A percentile compares a stretch with the other conserved stretches of the same genome.
These are phyloP conservation scores for Schizophyllum commune DNA, from an alignment of 1,284 basidiomycete genomes.

Conservation along the genomic window DNA sequence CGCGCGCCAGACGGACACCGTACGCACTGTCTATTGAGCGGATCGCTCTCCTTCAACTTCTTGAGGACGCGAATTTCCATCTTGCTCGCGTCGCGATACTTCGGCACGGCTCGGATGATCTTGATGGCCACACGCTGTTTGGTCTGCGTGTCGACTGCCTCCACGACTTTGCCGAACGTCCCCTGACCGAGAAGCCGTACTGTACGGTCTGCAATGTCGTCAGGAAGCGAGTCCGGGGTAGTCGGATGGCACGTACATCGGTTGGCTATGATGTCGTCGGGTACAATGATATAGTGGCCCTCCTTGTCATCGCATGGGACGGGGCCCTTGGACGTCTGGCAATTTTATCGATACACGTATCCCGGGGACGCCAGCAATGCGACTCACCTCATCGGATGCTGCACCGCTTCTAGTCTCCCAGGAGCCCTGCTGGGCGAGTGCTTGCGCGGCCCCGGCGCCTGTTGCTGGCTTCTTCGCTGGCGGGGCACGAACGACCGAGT, in stretches of 20 bases:
- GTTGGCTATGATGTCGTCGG: conserved; percentile 79
- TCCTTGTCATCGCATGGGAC: conserved; percentile 88
- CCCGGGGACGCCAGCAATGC: conserved; percentile 3
- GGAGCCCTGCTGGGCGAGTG: conserved; percentile 47
- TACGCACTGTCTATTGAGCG: conserved; percentile 81
- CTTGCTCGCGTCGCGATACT: conserved; percentile 97
- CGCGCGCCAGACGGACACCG: conserved; percentile 8
- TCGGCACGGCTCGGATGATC: conserved; percentile 94
- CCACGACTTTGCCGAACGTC: conserved; percentile 98
- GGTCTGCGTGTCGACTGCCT: conserved; percentile 79
- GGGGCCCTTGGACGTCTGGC: conserved; percentile 49
- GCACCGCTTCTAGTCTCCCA: conserved; percentile 53
- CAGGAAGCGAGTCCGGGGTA: conserved; percentile 15
- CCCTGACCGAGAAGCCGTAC: conserved; percentile 91
- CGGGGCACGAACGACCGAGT: conserved; percentile 44
- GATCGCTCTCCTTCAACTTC: conserved; percentile 87
- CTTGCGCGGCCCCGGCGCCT: conserved; percentile 35
- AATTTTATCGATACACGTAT: conserved; percentile 18
- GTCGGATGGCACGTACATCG: conserved; percentile 53
- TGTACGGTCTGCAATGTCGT: conserved; percentile 66
- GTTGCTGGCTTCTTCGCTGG: conserved; percentile 50
- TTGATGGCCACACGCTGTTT: conserved; percentile 91
- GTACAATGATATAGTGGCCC: conserved; percentile 89
- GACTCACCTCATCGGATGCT: conserved; percentile 55
- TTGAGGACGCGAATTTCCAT: conserved; percentile 96